A percentile compares a stretch with the other conserved stretches of the same genome.
phyloP scores from a whole-genome alignment of 2,329 filamentous ascomycete species.

The Epicoccum sorghinum region DNA sequence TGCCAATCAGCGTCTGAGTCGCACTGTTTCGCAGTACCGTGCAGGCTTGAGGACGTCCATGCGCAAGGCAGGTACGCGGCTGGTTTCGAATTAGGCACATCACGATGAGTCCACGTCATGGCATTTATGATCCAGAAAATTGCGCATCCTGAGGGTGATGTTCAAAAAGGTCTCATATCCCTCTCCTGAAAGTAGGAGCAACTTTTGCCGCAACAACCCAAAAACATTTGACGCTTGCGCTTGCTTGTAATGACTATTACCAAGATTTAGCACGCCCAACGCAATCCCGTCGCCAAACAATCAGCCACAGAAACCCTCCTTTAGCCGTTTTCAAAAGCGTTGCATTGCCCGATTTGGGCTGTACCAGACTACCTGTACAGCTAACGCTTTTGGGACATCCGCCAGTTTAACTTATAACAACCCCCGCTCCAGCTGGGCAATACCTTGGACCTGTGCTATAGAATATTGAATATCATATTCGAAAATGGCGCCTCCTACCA shows the following conservation, averaged over 20 bases:
- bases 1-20: conserved; percentile 29
- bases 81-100: conserved; percentile 17
- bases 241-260: conserved; percentile 13
- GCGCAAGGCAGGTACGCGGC: conserved; percentile 17
- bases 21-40: background rate
- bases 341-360: conserved; percentile 19
- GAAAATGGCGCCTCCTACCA: conserved; percentile 28
- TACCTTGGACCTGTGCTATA: background rate
- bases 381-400: conserved; percentile 22
- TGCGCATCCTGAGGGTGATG: conserved; percentile 17
- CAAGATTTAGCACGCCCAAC: conserved; percentile 21
- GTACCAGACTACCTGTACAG: conserved; percentile 11
- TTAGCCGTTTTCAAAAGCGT: conserved; percentile 16
- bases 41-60: conserved; percentile 10
- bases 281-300: conserved; percentile 20
- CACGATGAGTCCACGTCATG: conserved; percentile 35
- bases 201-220: conserved; percentile 1
- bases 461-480: background rate
- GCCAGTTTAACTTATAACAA: conserved; percentile 10
- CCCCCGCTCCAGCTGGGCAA: conserved; percentile 22
- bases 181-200: conserved; percentile 1
- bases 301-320: conserved; percentile 19
- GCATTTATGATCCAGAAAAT: conserved; percentile 22
- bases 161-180: conserved; percentile 19
- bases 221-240: conserved; percentile 21